A percentile compares a stretch with the other conserved stretches of the same genome.
Evolutionary conservation across 225 moss, liverwort and hornwort genomes (phyloP).

Genomic region (Antitrichia curtipendula): DNA sequence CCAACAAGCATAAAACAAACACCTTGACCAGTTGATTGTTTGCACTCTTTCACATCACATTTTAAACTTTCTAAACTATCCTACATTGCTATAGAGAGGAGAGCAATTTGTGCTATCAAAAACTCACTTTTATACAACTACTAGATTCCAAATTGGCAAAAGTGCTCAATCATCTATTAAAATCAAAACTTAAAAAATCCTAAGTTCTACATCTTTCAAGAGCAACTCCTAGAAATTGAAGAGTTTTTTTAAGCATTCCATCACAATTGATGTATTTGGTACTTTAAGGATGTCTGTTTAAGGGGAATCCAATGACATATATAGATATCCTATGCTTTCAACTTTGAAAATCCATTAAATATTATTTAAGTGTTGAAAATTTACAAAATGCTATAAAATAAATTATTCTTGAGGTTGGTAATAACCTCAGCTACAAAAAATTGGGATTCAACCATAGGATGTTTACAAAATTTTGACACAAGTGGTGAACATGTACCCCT

Average conservation of each 20-base stretch:
- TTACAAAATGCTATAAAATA: not conserved
- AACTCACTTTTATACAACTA: no score
- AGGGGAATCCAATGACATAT: not conserved
- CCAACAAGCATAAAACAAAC: no score
- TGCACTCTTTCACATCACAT: no score
- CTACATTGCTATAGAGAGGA: no score
- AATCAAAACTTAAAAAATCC: no score
- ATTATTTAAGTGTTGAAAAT: not conserved
- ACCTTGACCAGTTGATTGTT: no score
- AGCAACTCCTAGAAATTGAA: no score
- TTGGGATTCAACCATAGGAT: not conserved
- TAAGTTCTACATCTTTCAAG: no score
- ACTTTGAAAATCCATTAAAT: not conserved
- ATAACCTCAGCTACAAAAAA: not conserved
- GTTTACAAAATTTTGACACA: not conserved
- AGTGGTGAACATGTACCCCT: rapidly evolving
- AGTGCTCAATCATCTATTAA: no score
- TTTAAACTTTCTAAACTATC: no score
- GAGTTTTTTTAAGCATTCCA: rapidly evolving
- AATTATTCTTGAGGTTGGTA: not conserved
- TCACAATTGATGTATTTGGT: not conserved
- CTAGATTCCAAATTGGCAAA: no score
- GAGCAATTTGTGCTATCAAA: no score
- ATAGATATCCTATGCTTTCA: not conserved
- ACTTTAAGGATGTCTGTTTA: not conserved